phyloP scores from a whole-genome alignment of 768 basidiomycete genomes.

The Tylopilus vinaceipallidus region DNA sequence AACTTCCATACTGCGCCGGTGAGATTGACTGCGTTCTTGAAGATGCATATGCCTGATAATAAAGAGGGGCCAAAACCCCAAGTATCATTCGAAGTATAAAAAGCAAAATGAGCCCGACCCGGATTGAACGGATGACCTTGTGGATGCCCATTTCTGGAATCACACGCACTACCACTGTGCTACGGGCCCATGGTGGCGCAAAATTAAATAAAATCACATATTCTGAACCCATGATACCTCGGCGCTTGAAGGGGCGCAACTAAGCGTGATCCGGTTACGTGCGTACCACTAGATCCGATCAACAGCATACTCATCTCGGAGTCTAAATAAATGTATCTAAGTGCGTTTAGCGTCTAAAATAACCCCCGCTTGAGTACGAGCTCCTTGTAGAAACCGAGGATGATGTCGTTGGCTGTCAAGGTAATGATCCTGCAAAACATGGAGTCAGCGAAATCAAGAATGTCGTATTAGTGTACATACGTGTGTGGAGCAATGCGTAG shows the following conservation, averaged over 20 bases:
- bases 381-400: slow-evolving; percentile 65
- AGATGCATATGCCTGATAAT: background rate
- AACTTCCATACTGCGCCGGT: background rate
- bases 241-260: too few relatives aligned
- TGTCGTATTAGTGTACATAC: slow-evolving; percentile 42
- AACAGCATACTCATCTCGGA: too few relatives aligned
- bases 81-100: background rate
- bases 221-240: background rate
- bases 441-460: slow-evolving; percentile 1
- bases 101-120: slow-evolving; percentile 35
- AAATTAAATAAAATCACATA: background rate
- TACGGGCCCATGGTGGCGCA: slow-evolving; percentile 18
- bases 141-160: slow-evolving; percentile 32
- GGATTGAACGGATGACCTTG: slow-evolving; percentile 47
- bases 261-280: too few relatives aligned
- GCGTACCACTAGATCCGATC: background rate
- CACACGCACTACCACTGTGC: slow-evolving; percentile 36
- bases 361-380: slow-evolving; percentile 9
- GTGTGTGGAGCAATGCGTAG: slow-evolving; percentile 91
- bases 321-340: background rate
- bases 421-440: slow-evolving; percentile 70
- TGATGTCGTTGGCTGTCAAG: slow-evolving; percentile 82
- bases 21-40: background rate
- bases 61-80: too few relatives aligned
- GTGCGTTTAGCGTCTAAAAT: slow-evolving; percentile 6